Evolutionary conservation across 1,139 yeast species (phyloP).

Genomic region (Waltiozyma sp.): DNA sequence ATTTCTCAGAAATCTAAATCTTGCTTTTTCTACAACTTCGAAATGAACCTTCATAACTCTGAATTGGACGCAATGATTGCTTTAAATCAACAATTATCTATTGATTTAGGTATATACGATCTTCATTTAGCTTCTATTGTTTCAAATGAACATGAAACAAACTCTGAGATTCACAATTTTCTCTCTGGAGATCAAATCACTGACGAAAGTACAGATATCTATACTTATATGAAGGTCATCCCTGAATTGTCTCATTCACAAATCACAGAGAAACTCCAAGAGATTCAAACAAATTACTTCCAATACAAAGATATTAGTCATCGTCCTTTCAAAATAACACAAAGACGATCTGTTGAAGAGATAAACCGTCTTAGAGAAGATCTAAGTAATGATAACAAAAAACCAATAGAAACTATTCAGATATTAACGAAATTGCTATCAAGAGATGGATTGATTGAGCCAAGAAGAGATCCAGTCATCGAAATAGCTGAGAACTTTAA

Average conservation of each 20-base stretch:
- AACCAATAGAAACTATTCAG: too few species aligned
- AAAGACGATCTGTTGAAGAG: slow-evolving; percentile 8
- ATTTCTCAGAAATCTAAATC: not conserved
- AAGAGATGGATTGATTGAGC: slow-evolving; percentile 10
- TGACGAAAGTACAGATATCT: slow-evolving; percentile 1
- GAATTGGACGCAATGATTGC: not conserved
- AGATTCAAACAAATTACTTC: not conserved
- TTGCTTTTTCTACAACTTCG: not conserved
- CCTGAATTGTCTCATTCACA: not conserved
- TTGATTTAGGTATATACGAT: slow-evolving; percentile 9
- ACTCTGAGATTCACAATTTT: not conserved
- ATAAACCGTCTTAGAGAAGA: slow-evolving; percentile 7
- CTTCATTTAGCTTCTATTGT: not conserved
- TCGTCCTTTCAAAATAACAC: slow-evolving; percentile 8
- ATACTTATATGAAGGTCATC: not conserved
- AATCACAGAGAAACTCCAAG: not conserved
- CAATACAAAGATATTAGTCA: slow-evolving; percentile 2
- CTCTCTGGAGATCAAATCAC: slow-evolving; percentile 1
- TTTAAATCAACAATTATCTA: slow-evolving; percentile 6
- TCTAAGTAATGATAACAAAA: not conserved
- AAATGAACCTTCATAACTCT: not conserved
- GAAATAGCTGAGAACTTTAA: slow-evolving; percentile 14
- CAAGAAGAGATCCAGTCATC: slow-evolving; percentile 14
- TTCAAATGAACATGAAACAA: too few species aligned
- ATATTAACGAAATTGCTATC: slow-evolving; percentile 3